Evolutionary conservation across 164 flowering plant species (phyloP).

Genomic region (Malania oleifera): DNA sequence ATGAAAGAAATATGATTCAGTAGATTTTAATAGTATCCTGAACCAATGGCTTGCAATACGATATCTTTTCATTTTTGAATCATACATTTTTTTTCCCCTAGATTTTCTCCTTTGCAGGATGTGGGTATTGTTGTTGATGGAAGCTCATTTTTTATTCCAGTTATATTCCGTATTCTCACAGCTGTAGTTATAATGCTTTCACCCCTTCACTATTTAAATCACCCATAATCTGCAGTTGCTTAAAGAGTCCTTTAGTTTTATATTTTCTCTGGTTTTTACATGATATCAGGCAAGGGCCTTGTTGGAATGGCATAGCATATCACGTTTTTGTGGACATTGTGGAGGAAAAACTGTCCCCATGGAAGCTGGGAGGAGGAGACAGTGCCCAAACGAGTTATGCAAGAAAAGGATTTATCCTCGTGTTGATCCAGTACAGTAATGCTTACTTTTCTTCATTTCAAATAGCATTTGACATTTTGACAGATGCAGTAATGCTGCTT

Average conservation of each 20-base stretch:
- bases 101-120: too few species aligned
- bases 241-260: neutral
- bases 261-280: slow-evolving; percentile 13
- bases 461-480: neutral
- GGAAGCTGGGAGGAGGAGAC: slow-evolving; percentile 87
- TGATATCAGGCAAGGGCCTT: slow-evolving; percentile 75
- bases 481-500: neutral
- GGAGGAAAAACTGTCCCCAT: slow-evolving; percentile 57
- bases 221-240: neutral
- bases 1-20: too few species aligned
- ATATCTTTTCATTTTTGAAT: too few species aligned
- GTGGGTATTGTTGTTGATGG: too few species aligned
- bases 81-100: too few species aligned
- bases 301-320: slow-evolving; percentile 76
- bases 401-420: slow-evolving; percentile 84
- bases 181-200: too few species aligned
- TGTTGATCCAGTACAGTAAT: slow-evolving; percentile 72
- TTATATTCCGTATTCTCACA: too few species aligned
- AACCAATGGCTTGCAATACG: too few species aligned
- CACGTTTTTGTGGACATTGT: slow-evolving; percentile 85
- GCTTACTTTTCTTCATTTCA: neutral
- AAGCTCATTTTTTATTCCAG: too few species aligned
- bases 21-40: too few species aligned
- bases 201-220: neutral
- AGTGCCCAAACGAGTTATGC: slow-evolving; percentile 71